These are phyloP conservation scores for Colletotrichum chlorophyti DNA, from an alignment of 2,329 filamentous ascomycete genomes.

Conservation along the genomic window DNA sequence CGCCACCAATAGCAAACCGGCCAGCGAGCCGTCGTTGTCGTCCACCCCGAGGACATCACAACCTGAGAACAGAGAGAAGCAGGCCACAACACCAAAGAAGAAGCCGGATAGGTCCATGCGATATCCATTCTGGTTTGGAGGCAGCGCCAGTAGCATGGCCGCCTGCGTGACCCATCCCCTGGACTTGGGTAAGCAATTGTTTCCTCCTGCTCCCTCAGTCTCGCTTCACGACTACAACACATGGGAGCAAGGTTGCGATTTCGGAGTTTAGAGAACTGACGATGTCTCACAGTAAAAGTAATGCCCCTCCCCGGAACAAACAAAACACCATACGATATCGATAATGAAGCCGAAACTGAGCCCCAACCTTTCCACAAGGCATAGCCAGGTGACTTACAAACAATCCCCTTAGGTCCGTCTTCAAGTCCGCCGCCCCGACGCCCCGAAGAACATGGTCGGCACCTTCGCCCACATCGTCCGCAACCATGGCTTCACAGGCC, in stretches of 20 bases:
- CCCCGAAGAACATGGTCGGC: constrained; percentile 80
- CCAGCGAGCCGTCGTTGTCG: constrained; percentile 1
- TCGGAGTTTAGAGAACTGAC: constrained; percentile 30
- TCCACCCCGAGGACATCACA: neutral
- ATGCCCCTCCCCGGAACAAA: neutral
- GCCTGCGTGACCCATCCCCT: constrained; percentile 92
- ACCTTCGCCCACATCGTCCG: constrained; percentile 85
- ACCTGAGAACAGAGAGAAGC: too few relatives aligned
- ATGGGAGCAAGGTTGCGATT: neutral
- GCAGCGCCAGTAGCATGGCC: constrained; percentile 90
- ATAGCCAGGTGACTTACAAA: neutral
- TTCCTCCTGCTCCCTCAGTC: neutral
- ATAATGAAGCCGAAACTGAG: neutral
- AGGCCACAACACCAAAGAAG: constrained; percentile 38
- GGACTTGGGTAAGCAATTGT: constrained; percentile 75
- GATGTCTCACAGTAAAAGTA: constrained; percentile 58
- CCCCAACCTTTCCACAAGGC: too few relatives aligned
- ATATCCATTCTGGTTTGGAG: constrained; percentile 96
- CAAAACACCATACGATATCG: neutral
- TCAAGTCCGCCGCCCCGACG: constrained; percentile 80
- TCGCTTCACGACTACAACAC: neutral
- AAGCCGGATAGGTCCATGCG: constrained; percentile 50
- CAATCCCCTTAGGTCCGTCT: constrained; percentile 72
- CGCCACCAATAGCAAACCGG: constrained; percentile 18
- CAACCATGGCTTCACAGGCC: constrained; percentile 75